Evolutionary conservation across 2,329 filamentous ascomycete species (phyloP), one percentile per base, ranked within the genome.

Genomic region (Xylariaceae sp.): DNA sequence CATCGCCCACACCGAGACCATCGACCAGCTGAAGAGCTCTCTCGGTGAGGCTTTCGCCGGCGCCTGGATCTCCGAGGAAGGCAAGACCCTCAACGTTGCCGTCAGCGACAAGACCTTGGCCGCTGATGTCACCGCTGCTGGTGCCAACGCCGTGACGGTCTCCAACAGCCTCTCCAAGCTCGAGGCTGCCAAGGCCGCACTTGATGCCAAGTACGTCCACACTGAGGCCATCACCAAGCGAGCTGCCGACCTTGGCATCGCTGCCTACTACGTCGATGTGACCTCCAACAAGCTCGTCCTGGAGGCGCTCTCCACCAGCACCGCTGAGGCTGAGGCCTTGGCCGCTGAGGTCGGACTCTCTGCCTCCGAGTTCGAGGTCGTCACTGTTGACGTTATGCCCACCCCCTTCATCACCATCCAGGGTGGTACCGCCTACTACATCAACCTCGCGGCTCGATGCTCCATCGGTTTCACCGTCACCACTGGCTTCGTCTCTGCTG

Each of bases 401-500:
- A 66, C 60, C 41, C 68, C 66, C 62, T 66, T 69, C 48, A 49
- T 38, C 52, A 39, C 52, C 12, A 56, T 72, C 59, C 56, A 54
- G 31, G 71, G 71, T 42, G 71, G 70, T 45, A 69, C 72, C 48
- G 67, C 70, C 56, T 73, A 73, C 68, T 53, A 54, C 57, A 72
- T 73, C 64, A 60, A 68, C 62, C 50, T 49, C 6, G 16, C 17
- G 43, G 56, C 52, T 45, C 65, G 71, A 4, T 73, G 71, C 69
- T 73, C 71, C 51, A 55, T 73, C 54, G 71, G 71, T 28, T 73
- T 73, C 65, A 62, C 69, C 1, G 71, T 73, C 56, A 72, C 68
- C 28, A 68, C 66, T 28, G 71, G 71, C 16, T 73, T 73, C 61
- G 71, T 73, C 31, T 66, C 69, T 18, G 71, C 71, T 18, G 71